Evolutionary conservation across 2,329 filamentous ascomycete genomes (phyloP).

Genomic region (Teratosphaeria epicoccoides): DNA sequence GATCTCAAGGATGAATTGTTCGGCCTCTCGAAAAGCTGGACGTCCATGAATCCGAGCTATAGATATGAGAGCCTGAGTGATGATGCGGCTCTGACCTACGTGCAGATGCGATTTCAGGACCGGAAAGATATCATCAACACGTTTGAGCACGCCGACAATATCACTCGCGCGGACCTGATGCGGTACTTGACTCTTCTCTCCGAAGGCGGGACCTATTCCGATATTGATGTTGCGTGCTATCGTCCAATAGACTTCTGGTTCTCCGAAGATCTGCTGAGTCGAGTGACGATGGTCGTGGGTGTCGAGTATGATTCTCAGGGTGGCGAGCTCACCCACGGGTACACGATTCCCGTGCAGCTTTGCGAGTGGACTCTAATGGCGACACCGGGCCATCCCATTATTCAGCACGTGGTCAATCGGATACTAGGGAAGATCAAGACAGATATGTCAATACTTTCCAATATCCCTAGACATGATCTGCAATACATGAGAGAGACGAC

Average conservation of each 20-base stretch:
- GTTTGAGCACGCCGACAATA: slow-evolving; percentile 5
- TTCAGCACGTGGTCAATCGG: slow-evolving; percentile 8
- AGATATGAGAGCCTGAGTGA: slow-evolving; percentile 9
- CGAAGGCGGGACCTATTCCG: slow-evolving; percentile 14
- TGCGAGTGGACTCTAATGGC: slow-evolving; percentile 13
- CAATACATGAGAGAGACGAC: slow-evolving; percentile 1
- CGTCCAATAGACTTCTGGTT: slow-evolving; percentile 11
- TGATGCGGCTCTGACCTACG: slow-evolving; percentile 6
- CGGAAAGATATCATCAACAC: slow-evolving; percentile 7
- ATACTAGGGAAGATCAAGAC: slow-evolving; percentile 3
- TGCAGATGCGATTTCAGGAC: slow-evolving; percentile 5
- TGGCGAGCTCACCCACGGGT: neutral
- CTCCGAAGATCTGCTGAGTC: slow-evolving; percentile 3
- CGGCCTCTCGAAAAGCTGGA: slow-evolving; percentile 5
- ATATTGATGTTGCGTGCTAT: slow-evolving; percentile 12
- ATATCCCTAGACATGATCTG: neutral
- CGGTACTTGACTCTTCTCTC: slow-evolving; percentile 11
- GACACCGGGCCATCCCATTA: slow-evolving; percentile 7
- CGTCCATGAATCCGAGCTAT: slow-evolving; percentile 6
- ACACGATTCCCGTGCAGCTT: slow-evolving; percentile 5
- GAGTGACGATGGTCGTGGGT: slow-evolving; percentile 8
- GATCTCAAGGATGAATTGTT: slow-evolving; percentile 5
- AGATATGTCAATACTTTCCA: neutral
- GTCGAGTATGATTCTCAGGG: slow-evolving; percentile 11
- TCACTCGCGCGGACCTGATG: slow-evolving; percentile 11